A percentile compares a stretch with the other conserved stretches of the same genome.
phyloP scores from a whole-genome alignment of 306 rosid species.

The Prunus padus region DNA sequence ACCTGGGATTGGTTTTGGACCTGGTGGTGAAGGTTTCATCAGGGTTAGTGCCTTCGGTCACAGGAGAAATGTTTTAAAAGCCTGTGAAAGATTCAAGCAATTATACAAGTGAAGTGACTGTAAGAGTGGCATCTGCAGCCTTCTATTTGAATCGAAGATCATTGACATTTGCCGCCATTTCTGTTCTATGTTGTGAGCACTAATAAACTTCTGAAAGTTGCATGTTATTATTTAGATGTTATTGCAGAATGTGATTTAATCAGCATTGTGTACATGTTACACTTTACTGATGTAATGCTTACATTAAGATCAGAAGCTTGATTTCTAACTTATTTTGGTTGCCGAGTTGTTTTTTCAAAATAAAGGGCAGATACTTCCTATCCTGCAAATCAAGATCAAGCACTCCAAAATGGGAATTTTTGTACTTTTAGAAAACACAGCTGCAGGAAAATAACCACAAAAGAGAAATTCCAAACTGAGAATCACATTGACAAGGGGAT shows the following conservation, averaged over 20 bases:
- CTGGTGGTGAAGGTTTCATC: conserved; percentile 89
- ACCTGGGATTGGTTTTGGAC: conserved; percentile 98
- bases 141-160: neutral
- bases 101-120: conserved; percentile 39
- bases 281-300: no score
- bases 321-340: no score
- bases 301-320: no score
- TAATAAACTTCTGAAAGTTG: neutral
- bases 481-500: neutral
- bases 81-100: conserved; percentile 86
- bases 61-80: conserved; percentile 64
- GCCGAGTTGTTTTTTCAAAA: no score
- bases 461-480: neutral
- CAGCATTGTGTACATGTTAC: no score
- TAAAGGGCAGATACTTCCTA: no score
- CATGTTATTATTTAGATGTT: no score
- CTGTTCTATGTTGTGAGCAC: neutral
- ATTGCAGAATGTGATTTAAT: no score
- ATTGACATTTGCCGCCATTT: neutral
- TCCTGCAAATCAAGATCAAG: no score
- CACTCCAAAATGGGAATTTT: no score
- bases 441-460: no score
- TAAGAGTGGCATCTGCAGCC: neutral
- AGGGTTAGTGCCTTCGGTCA: conserved; percentile 94
- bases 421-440: no score